Evolutionary conservation across 371 early-diverging fungal species (phyloP).

Genomic region (Nematocida ironsii): DNA sequence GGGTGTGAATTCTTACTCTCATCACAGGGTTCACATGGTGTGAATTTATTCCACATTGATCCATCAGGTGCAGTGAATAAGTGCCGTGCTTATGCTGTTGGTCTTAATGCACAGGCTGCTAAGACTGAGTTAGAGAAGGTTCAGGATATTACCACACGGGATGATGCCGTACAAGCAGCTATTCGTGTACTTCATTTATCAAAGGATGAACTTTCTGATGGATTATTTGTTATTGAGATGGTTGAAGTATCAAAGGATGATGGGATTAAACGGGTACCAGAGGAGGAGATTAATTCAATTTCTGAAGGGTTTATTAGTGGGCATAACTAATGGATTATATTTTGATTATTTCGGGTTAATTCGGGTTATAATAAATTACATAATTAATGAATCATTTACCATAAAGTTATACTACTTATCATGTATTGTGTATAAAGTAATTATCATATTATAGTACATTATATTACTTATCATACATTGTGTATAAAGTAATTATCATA

Average conservation of each 20-base stretch:
- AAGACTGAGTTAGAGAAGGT: constrained; percentile 71
- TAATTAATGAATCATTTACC: neutral
- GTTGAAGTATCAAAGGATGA: constrained; percentile 47
- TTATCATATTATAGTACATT: too few relatives aligned
- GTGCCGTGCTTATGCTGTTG: constrained; percentile 64
- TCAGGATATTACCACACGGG: constrained; percentile 50
- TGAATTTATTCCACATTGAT: constrained; percentile 60
- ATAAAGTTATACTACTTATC: too few relatives aligned
- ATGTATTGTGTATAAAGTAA: too few relatives aligned
- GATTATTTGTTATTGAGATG: constrained; percentile 68
- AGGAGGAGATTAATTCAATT: constrained; percentile 34
- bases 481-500: too few relatives aligned
- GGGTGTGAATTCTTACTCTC: constrained; percentile 67
- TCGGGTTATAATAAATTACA: neutral
- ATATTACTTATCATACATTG: too few relatives aligned
- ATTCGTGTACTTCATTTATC: constrained; percentile 65
- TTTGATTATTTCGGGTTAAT: neutral
- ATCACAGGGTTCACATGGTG: constrained; percentile 42
- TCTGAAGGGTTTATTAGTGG: constrained; percentile 57
- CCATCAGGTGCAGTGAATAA: constrained; percentile 56
- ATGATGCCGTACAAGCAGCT: constrained; percentile 63
- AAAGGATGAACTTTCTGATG: constrained; percentile 67
- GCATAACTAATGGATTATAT: neutral
- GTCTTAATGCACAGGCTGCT: constrained; percentile 66
- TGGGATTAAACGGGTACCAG: constrained; percentile 37